Evolutionary conservation across 2,329 filamentous ascomycete species (phyloP).

Genomic region (Fusarium algeriense): DNA sequence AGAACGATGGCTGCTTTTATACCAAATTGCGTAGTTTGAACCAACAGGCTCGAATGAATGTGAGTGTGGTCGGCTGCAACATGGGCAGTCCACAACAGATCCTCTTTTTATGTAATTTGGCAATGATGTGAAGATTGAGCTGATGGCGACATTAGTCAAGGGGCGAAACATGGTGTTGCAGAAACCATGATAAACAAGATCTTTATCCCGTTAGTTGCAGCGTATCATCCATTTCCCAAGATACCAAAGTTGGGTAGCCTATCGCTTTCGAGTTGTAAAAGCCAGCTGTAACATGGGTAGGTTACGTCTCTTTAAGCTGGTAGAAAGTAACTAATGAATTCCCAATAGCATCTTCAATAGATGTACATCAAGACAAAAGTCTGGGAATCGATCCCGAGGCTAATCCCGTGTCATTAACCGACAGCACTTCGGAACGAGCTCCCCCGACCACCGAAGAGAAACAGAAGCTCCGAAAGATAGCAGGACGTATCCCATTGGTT

Average conservation of each 20-base stretch:
- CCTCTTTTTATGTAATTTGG: neutral
- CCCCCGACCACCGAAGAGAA: neutral
- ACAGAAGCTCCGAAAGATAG: neutral
- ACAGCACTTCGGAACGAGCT: neutral
- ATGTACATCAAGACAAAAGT: neutral
- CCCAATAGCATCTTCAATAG: neutral
- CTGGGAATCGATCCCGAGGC: neutral
- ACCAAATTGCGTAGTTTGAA: neutral
- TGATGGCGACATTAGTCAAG: slow-evolving; percentile 1
- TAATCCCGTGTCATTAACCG: neutral
- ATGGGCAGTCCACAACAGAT: neutral
- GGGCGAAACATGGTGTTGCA: neutral
- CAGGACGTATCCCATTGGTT: slow-evolving; percentile 63
- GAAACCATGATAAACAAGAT: neutral
- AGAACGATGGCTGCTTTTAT: neutral
- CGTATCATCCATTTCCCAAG: neutral
- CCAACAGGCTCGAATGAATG: neutral
- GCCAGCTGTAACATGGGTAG: neutral
- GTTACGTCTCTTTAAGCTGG: neutral
- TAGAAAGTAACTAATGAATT: neutral
- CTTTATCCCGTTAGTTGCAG: neutral
- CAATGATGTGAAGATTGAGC: neutral
- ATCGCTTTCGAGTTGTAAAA: fast-evolving
- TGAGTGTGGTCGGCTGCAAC: neutral
- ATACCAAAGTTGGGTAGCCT: neutral